Conservation (phyloP, 257 asterid genomes). For the Penstemon newberryi region DNA sequence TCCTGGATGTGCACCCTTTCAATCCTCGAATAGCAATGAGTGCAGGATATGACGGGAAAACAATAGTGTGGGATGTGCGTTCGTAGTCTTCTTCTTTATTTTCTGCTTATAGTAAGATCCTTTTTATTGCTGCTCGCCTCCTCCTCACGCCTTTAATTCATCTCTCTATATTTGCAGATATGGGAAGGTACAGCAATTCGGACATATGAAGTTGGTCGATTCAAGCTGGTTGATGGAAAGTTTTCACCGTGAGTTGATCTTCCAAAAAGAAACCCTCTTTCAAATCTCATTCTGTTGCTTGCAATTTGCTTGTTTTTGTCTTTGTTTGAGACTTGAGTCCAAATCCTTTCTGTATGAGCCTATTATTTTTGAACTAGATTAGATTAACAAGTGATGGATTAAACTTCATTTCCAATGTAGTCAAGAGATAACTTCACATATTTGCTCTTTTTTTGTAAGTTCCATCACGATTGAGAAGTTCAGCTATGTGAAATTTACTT, state of each 20-base stretch:
- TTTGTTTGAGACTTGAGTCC: neutral
- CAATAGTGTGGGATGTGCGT: constrained; percentile 99
- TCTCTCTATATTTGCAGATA: constrained; percentile 51
- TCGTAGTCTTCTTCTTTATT: constrained; percentile 22
- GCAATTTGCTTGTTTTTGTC: neutral
- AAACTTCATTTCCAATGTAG: constrained; percentile 19
- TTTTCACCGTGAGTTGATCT: constrained; percentile 89
- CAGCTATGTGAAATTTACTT: no score
- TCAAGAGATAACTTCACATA: neutral
- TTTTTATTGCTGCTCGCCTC: constrained; percentile 19
- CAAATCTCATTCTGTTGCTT: constrained; percentile 20
- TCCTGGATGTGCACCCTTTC: constrained; percentile 97
- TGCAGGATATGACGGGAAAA: constrained; percentile 99
- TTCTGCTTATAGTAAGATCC: constrained; percentile 22
- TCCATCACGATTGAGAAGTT: neutral
- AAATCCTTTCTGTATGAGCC: constrained; percentile 4
- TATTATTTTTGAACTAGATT: neutral
- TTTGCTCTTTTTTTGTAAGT: constrained; percentile 1
- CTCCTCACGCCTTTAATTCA: constrained; percentile 22
- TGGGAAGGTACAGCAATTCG: constrained; percentile 96
- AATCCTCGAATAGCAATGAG: constrained; percentile 99
- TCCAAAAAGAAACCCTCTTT: constrained; percentile 13
- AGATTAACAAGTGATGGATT: constrained; percentile 3
- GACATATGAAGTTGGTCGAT: constrained; percentile 76
- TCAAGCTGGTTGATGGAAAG: constrained; percentile 92